Evolutionary conservation across 1,284 basidiomycete species (phyloP).

Genomic region (Microbotryum lychnidis-dioicae): DNA sequence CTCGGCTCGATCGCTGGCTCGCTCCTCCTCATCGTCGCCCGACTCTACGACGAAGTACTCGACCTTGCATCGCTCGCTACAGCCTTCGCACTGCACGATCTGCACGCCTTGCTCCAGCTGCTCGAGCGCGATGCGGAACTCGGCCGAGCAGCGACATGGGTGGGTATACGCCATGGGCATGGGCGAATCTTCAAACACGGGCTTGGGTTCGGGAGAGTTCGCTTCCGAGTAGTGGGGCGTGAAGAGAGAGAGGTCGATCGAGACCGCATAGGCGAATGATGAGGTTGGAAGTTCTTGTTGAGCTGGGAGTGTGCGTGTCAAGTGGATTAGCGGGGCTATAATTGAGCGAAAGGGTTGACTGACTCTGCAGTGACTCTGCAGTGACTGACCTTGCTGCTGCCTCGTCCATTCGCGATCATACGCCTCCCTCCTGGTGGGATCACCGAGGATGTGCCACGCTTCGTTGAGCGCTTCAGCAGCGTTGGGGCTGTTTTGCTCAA

Average conservation of each 20-base stretch:
- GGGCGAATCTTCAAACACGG: slow-evolving; percentile 16
- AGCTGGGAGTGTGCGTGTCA: neutral
- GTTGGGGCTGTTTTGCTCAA: neutral
- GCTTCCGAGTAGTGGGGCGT: slow-evolving; percentile 25
- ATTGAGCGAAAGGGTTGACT: neutral
- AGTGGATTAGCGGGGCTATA: neutral
- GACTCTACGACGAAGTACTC: slow-evolving; percentile 43
- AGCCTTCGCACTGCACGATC: slow-evolving; percentile 43
- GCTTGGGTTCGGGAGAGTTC: neutral
- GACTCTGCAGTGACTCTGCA: slow-evolving; percentile 32
- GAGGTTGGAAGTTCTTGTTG: neutral
- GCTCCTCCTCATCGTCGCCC: neutral
- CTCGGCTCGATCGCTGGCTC: too few species aligned
- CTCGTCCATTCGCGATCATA: slow-evolving; percentile 14
- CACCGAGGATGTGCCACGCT: slow-evolving; percentile 39
- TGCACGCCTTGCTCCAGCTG: slow-evolving; percentile 42
- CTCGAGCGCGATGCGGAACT: slow-evolving; percentile 39
- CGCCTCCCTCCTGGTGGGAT: slow-evolving; percentile 21
- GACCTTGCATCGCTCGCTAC: slow-evolving; percentile 44
- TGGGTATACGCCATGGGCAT: slow-evolving; percentile 39
- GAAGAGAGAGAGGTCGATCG: slow-evolving; percentile 12
- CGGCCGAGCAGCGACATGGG: slow-evolving; percentile 41
- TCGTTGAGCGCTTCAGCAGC: slow-evolving; percentile 35
- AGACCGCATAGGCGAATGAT: neutral
- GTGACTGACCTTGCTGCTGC: slow-evolving; percentile 20